phyloP scores from a whole-genome alignment of 2,329 filamentous ascomycete species.

The Colletotrichum godetiae region DNA sequence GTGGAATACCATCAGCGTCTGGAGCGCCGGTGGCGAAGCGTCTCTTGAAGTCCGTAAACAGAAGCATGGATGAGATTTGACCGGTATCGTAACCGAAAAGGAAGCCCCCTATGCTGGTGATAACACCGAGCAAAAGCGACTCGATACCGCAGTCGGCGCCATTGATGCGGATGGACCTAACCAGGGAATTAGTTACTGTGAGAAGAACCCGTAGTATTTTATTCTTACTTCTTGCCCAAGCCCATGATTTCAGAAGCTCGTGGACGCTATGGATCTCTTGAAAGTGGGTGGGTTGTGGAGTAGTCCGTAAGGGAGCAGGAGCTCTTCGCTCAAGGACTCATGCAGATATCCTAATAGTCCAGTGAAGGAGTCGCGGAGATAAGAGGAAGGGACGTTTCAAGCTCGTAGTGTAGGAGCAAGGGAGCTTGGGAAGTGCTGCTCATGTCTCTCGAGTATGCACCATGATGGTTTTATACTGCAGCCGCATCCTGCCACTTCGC shows the following conservation, averaged over 20 bases:
- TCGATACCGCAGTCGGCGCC: conserved; percentile 55
- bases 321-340: not conserved
- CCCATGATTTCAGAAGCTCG: conserved; percentile 23
- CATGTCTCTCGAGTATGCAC: not conserved
- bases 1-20: conserved; percentile 47
- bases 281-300: not conserved
- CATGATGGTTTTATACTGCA: conserved; percentile 30
- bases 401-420: not conserved
- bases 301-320: not conserved
- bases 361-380: not conserved
- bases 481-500: conserved; percentile 2
- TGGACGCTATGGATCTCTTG: not conserved
- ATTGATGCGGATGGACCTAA: conserved; percentile 54
- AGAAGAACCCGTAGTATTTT: not conserved
- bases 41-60: conserved; percentile 64
- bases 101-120: conserved; percentile 69
- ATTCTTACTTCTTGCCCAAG: conserved; percentile 30
- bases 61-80: conserved; percentile 64
- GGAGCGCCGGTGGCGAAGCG: conserved; percentile 62
- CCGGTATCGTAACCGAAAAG: conserved; percentile 74
- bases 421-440: not conserved
- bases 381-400: not conserved
- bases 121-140: conserved; percentile 57
- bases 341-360: not conserved
- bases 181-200: not conserved